Evolutionary conservation across 2,329 filamentous ascomycete genomes (phyloP).

Genomic region (Fusarium sp.): DNA sequence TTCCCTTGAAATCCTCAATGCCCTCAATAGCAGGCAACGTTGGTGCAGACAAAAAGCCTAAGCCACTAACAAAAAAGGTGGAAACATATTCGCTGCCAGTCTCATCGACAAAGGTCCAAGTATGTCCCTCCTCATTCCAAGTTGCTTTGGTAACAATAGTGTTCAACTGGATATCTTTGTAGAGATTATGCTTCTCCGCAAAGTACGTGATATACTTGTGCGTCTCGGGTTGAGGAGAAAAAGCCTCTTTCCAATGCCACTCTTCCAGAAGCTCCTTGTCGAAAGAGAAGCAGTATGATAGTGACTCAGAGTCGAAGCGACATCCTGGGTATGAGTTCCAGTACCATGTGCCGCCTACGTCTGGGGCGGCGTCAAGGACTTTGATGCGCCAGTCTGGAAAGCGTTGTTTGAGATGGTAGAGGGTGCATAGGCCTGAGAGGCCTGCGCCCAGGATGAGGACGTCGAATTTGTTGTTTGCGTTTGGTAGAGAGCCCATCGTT

Average conservation of each 20-base stretch:
- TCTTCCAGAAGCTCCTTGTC: constrained; percentile 34
- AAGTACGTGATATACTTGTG: constrained; percentile 56
- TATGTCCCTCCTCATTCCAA: constrained; percentile 1
- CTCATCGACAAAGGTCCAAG: constrained; percentile 18
- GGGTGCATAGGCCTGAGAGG: constrained; percentile 54
- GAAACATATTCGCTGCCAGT: neutral
- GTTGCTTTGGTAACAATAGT: constrained; percentile 1
- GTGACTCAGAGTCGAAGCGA: constrained; percentile 52
- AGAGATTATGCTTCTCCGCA: constrained; percentile 54
- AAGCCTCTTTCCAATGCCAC: constrained; percentile 52
- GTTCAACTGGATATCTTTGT: constrained; percentile 49
- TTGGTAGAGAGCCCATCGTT: constrained; percentile 34
- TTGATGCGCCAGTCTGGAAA: constrained; percentile 37
- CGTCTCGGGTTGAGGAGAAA: constrained; percentile 52
- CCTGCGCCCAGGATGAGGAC: constrained; percentile 39
- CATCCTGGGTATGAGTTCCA: constrained; percentile 47
- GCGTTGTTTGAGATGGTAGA: constrained; percentile 53
- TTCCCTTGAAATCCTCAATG: constrained; percentile 26
- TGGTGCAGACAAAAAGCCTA: constrained; percentile 30
- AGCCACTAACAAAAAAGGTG: constrained; percentile 27
- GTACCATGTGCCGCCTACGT: constrained; percentile 44
- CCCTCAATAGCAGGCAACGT: constrained; percentile 22
- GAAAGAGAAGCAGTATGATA: constrained; percentile 52
- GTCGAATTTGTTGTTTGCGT: constrained; percentile 19
- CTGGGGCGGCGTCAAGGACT: constrained; percentile 32